These are phyloP conservation scores for Boletus speciosus DNA, from an alignment of 768 basidiomycete species.

Conservation along the genomic window DNA sequence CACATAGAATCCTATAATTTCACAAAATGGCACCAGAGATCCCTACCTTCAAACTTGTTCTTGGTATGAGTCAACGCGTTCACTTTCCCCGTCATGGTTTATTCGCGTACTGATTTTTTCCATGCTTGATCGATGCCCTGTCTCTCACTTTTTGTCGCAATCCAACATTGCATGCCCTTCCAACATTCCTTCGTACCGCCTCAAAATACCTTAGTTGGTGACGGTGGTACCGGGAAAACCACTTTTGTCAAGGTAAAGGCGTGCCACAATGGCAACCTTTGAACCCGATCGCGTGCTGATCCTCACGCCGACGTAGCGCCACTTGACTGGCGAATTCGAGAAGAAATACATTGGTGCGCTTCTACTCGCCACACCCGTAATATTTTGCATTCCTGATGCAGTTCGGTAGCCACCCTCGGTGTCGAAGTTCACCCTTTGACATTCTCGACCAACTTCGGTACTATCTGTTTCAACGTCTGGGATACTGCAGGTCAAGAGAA, in stretches of 20 bases:
- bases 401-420: conserved; percentile 85
- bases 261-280: conserved; percentile 25
- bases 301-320: conserved; percentile 58
- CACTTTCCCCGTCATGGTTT: conserved; percentile 1
- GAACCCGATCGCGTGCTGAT: conserved; percentile 58
- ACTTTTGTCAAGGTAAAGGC: conserved; percentile 89
- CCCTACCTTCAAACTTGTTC: conserved; percentile 98
- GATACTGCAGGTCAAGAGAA: conserved; percentile 99
- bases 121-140: conserved; percentile 52
- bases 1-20: conserved; percentile 23
- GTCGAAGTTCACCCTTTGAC: conserved; percentile 97
- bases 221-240: conserved; percentile 97
- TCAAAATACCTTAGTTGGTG: conserved; percentile 61
- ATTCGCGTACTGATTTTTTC: conserved; percentile 22
- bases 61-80: conserved; percentile 57
- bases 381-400: conserved; percentile 11
- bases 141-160: conserved; percentile 10
- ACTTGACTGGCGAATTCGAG: conserved; percentile 99
- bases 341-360: conserved; percentile 97
- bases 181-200: background rate
- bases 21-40: conserved; percentile 45
- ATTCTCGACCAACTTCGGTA: conserved; percentile 98
- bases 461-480: conserved; percentile 99
- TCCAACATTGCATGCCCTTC: conserved; percentile 7
- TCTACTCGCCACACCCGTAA: conserved; percentile 7